phyloP scores from a whole-genome alignment of 768 basidiomycete genomes.

The Nevesoporus exiguus region DNA sequence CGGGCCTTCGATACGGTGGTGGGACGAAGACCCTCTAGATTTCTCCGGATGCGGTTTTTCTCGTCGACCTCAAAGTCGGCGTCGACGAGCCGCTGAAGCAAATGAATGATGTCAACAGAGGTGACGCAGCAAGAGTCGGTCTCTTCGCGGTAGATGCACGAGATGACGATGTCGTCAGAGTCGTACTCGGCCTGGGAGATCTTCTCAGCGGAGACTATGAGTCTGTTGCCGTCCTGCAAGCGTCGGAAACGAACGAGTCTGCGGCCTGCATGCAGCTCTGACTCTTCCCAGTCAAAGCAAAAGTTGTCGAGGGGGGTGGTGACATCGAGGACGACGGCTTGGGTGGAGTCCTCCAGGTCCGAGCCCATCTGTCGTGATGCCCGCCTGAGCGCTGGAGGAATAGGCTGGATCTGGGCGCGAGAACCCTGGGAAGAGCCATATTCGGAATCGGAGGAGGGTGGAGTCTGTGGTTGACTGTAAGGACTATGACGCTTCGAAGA shows the following conservation, averaged over 20 bases:
- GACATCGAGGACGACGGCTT: constrained; percentile 59
- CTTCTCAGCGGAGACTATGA: constrained; percentile 76
- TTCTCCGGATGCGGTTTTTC: constrained; percentile 93
- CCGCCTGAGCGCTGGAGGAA: constrained; percentile 21
- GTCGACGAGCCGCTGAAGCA: constrained; percentile 77
- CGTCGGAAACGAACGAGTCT: constrained; percentile 86
- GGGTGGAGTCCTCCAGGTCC: constrained; percentile 41
- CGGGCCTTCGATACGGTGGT: constrained; percentile 88
- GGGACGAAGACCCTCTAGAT: constrained; percentile 89
- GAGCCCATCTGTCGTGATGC: constrained; percentile 21
- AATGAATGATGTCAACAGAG: constrained; percentile 92
- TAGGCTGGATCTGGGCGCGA: constrained; percentile 5
- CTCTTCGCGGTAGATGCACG: constrained; percentile 88
- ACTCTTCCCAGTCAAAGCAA: constrained; percentile 55
- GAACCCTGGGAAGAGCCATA: constrained; percentile 29
- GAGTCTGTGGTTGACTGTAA: constrained; percentile 37
- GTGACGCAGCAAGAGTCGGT: constrained; percentile 81
- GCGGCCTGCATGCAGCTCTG: constrained; percentile 67
- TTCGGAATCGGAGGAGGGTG: constrained; percentile 42
- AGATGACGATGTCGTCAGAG: constrained; percentile 78
- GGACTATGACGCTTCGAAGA: constrained; percentile 39
- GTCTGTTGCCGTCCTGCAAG: constrained; percentile 67
- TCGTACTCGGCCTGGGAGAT: constrained; percentile 72
- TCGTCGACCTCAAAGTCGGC: constrained; percentile 86
- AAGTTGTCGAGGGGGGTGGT: constrained; percentile 54